A percentile compares a stretch with the other conserved stretches of the same genome.
These are phyloP conservation scores for Cotoneaster glaucophyllus DNA, from an alignment of 306 rosid genomes.

Conservation along the genomic window DNA sequence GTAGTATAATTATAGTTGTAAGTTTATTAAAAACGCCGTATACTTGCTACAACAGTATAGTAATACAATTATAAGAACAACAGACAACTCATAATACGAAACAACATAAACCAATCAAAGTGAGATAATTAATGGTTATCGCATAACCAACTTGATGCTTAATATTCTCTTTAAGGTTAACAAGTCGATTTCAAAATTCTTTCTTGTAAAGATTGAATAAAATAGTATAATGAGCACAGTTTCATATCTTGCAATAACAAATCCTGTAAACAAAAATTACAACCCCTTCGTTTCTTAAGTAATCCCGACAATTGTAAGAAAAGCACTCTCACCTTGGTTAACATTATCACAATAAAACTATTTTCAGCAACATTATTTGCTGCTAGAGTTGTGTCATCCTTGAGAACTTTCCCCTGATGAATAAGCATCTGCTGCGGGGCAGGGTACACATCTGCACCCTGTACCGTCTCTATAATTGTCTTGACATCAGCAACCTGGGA, in stretches of 20 bases:
- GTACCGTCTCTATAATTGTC: conserved; percentile 29
- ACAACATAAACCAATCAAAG: background rate
- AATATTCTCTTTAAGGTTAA: background rate
- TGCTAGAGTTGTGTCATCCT: conserved; percentile 31
- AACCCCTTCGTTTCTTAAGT: background rate
- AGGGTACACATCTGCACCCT: conserved; percentile 42
- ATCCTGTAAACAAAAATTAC: background rate
- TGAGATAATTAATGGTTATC: background rate
- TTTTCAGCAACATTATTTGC: conserved; percentile 36
- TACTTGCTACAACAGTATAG: background rate
- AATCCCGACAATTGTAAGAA: background rate
- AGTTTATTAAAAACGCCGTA: too few relatives aligned
- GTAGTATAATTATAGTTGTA: background rate
- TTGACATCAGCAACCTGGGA: conserved; percentile 32
- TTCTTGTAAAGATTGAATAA: background rate
- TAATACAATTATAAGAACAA: background rate
- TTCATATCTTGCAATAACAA: background rate
- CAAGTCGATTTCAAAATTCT: background rate
- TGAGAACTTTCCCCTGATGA: conserved; percentile 41
- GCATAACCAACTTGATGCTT: background rate
- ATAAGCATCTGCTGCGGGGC: conserved; percentile 41
- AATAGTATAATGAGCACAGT: background rate
- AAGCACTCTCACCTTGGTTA: conserved; percentile 24
- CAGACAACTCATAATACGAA: background rate
- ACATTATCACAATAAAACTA: conserved; percentile 37